Evolutionary conservation across 257 asterid species (phyloP).

Genomic region (Eucommia ulmoides): DNA sequence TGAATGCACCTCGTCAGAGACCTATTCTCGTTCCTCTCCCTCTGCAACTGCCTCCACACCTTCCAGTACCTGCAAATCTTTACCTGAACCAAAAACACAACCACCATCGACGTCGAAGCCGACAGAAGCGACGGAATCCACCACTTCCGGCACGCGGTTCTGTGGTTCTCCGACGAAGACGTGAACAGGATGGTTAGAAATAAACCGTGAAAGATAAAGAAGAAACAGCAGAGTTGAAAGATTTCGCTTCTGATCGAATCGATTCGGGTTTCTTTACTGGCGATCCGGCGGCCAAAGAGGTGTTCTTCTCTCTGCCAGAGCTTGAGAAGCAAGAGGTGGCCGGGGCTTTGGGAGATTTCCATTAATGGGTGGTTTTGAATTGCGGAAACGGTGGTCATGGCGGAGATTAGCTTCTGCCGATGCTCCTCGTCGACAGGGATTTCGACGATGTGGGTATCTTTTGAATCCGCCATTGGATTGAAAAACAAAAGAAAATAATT

Average conservation of each 20-base stretch:
- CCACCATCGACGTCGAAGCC: slow-evolving; percentile 26
- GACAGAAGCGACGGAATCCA: slow-evolving; percentile 67
- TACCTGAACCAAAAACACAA: slow-evolving; percentile 47
- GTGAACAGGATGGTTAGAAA: slow-evolving; percentile 60
- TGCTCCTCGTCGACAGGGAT: slow-evolving; percentile 66
- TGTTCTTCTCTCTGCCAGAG: slow-evolving; percentile 88
- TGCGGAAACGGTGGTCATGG: slow-evolving; percentile 21
- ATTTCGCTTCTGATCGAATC: slow-evolving; percentile 48
- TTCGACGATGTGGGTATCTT: slow-evolving; percentile 53
- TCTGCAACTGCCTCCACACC: slow-evolving; percentile 49
- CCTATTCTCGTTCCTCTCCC: slow-evolving; percentile 62
- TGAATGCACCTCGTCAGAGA: slow-evolving; percentile 57
- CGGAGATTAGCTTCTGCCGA: slow-evolving; percentile 26
- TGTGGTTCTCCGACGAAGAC: slow-evolving; percentile 14
- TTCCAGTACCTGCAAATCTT: slow-evolving; percentile 78
- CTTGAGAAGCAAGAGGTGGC: slow-evolving; percentile 87
- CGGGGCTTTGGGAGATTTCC: slow-evolving; percentile 87
- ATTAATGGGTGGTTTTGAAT: slow-evolving; percentile 67
- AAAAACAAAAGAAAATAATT: too few relatives aligned
- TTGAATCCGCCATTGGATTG: slow-evolving; percentile 66
- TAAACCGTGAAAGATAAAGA: slow-evolving; percentile 61
- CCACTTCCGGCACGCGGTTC: slow-evolving; percentile 37
- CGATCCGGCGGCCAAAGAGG: slow-evolving; percentile 37
- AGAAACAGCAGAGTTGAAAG: slow-evolving; percentile 66
- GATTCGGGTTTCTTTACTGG: slow-evolving; percentile 49